A percentile compares a stretch with the other conserved stretches of the same genome.
Conservation (phyloP, 2,329 filamentous ascomycete species). For the Diaporthe vexans region DNA sequence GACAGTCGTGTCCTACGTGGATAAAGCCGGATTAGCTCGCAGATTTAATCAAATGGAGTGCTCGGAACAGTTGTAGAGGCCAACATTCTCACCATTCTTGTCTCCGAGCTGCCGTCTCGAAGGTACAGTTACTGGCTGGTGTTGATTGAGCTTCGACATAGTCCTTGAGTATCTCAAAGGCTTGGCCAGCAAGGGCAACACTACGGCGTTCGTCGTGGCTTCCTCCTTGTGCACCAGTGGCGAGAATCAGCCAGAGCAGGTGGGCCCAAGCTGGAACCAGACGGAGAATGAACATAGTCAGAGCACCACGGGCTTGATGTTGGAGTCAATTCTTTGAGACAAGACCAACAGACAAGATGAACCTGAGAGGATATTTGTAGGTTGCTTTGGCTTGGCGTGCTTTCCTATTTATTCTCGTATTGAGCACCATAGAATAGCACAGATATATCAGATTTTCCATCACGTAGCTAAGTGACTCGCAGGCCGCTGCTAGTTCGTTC, state of each 20-base stretch:
- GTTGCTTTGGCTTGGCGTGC: neutral
- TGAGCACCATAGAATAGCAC: neutral
- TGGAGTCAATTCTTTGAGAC: neutral
- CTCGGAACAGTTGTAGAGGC: neutral
- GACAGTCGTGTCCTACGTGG: slow-evolving; percentile 34
- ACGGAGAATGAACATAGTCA: slow-evolving; percentile 16
- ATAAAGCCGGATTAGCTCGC: neutral
- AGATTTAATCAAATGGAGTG: accelerated
- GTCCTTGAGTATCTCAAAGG: slow-evolving; percentile 9
- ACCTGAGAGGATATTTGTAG: neutral
- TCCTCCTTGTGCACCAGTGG: slow-evolving; percentile 17
- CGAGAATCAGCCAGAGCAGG: slow-evolving; percentile 22
- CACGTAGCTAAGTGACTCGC: neutral
- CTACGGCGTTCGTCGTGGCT: slow-evolving; percentile 10
- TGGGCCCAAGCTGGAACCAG: neutral
- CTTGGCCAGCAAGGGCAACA: slow-evolving; percentile 8
- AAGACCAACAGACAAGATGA: slow-evolving; percentile 9
- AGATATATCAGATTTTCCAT: neutral
- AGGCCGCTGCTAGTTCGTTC: neutral
- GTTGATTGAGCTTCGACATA: slow-evolving; percentile 17
- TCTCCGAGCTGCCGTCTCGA: slow-evolving; percentile 43
- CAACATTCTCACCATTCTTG: slow-evolving; percentile 43
- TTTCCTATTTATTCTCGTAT: slow-evolving; percentile 5
- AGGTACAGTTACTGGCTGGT: slow-evolving; percentile 42
- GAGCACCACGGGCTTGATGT: neutral